Evolutionary conservation across 768 basidiomycete genomes (phyloP).

Genomic region (Ephemerocybe angulata): DNA sequence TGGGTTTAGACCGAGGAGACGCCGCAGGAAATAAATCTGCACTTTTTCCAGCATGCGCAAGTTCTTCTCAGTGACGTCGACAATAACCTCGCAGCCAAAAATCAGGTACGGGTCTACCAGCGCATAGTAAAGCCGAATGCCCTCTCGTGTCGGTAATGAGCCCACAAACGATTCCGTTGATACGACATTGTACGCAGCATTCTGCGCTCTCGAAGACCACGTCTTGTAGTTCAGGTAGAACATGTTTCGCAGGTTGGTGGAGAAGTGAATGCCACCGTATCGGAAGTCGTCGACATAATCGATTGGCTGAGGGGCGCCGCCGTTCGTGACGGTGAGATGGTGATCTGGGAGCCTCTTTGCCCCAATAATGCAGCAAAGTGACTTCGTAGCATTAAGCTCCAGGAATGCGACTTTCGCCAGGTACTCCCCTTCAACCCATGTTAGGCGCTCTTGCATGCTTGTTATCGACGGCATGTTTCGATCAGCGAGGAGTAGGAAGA

Average conservation of each 20-base stretch:
- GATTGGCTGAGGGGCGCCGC: background rate
- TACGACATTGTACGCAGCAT: background rate
- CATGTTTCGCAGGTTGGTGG: background rate
- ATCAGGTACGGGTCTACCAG: background rate
- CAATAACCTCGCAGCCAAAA: background rate
- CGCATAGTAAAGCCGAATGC: background rate
- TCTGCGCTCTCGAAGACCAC: background rate
- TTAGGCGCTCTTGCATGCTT: background rate
- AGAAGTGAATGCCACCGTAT: background rate
- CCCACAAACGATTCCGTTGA: background rate
- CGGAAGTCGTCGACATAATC: background rate
- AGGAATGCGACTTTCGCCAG: background rate
- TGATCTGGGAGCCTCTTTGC: background rate
- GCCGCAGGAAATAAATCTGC: conserved; percentile 19
- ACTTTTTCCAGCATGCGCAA: conserved; percentile 13
- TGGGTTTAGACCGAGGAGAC: conserved; percentile 17
- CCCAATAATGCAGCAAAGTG: background rate
- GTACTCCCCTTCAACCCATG: background rate
- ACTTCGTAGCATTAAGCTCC: background rate
- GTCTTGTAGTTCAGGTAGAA: background rate
- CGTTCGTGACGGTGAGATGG: background rate
- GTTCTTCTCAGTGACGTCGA: background rate
- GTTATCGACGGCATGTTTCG: background rate
- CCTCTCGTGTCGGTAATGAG: background rate
- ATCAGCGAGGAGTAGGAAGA: background rate